Evolutionary conservation across 148 eudicot species (phyloP), one percentile per base, ranked within the genome.

Genomic region (Fallopia convolvulus): DNA sequence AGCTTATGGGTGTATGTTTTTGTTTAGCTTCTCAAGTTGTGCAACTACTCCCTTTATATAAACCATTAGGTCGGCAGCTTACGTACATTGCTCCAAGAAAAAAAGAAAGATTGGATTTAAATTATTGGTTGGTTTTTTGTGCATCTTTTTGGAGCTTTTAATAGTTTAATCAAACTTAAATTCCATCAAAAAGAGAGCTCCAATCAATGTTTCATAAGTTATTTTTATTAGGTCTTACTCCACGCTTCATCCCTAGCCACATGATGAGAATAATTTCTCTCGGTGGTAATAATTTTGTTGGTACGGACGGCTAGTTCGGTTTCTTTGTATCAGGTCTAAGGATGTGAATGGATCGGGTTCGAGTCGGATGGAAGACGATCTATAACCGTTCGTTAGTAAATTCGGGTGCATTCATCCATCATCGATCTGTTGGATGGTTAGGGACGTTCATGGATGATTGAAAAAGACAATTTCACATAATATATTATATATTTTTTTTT

Each of bases 1-100:
- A 36, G n/a, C 17, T 68, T 36, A 39, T 68, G 72, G 4, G 18
- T 66, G 72, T 3, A 6, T 36, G 72, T 36, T 39, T 68, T 33
- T 36, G 72, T 33, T 65, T 68, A 68, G 72, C 44, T 33, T 63
- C 36, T 63, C 65, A 63, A 63, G 70, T 63, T 63, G 70, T 63
- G 70, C 13, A 68, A 33, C 72, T 41, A 68, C 72, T 68, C 72
- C 41, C 42, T 68, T 15, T 68, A 68, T 68, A 68, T 68, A 68
- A 66, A 23, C 46, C 42, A 36, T 44, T 68, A 68, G 20, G 23
- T 68, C 72, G 46, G 72, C 21, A 68, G 72, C 72, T 68, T 68
- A 68, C 65, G 65, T 58, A 58, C 30, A 26, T 26, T 26, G 30
- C 9, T 23, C 26, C 65, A 58, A 58, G 65, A 10, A 20, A 23